phyloP scores from a whole-genome alignment of 2,329 filamentous ascomycete species.

The Neofusicoccum parvum region DNA sequence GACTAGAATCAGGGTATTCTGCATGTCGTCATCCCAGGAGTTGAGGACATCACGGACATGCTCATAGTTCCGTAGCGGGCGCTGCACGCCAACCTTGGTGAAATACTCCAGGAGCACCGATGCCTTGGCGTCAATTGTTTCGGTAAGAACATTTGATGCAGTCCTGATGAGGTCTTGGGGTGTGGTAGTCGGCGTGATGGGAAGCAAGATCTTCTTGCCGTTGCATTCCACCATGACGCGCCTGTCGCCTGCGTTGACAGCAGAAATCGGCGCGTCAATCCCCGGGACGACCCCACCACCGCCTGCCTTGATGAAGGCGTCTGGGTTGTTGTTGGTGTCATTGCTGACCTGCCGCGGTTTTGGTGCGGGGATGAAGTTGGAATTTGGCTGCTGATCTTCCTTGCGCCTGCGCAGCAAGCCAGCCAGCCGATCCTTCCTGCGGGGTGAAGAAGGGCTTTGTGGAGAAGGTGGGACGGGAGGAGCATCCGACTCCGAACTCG shows the following conservation, averaged over 20 bases:
- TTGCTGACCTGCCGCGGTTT: slow-evolving; percentile 31
- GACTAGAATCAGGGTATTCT: slow-evolving; percentile 73
- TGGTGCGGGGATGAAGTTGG: slow-evolving; percentile 27
- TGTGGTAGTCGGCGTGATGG: slow-evolving; percentile 74
- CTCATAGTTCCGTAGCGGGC: slow-evolving; percentile 83
- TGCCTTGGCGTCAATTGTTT: slow-evolving; percentile 64
- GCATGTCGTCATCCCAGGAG: slow-evolving; percentile 82
- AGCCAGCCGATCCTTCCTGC: slow-evolving; percentile 29
- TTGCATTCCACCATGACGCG: slow-evolving; percentile 73
- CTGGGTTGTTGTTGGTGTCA: slow-evolving; percentile 24
- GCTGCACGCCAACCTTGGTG: slow-evolving; percentile 73
- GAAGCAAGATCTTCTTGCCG: slow-evolving; percentile 69
- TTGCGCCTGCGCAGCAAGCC: slow-evolving; percentile 38
- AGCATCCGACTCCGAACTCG: neutral
- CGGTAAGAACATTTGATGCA: slow-evolving; percentile 64
- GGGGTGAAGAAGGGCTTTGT: neutral
- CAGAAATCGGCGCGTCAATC: slow-evolving; percentile 77
- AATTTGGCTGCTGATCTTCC: slow-evolving; percentile 30
- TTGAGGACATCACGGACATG: slow-evolving; percentile 85
- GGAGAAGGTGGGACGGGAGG: slow-evolving; percentile 1
- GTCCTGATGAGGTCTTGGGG: slow-evolving; percentile 71
- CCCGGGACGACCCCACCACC: slow-evolving; percentile 54
- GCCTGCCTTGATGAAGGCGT: slow-evolving; percentile 41
- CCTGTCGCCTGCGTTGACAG: slow-evolving; percentile 76
- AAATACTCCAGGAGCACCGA: slow-evolving; percentile 81